A percentile compares a stretch with the other conserved stretches of the same genome.
phyloP scores from a whole-genome alignment of 164 flowering plant species.

The Annona cherimola region DNA sequence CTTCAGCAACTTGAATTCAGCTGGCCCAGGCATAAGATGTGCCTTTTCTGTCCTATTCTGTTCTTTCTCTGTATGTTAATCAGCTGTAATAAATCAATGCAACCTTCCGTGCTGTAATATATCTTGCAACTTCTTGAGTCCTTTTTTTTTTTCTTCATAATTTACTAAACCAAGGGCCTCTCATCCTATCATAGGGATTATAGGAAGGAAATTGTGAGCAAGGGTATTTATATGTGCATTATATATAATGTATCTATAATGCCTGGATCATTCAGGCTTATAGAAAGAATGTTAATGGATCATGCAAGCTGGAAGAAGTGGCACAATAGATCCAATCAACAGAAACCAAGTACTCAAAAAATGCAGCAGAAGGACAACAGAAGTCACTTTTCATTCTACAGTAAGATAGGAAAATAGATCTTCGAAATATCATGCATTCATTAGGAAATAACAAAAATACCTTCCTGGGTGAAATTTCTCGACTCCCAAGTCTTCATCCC shows the following conservation, averaged over 20 bases:
- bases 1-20: too few species aligned
- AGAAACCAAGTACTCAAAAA: neutral
- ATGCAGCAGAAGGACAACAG: neutral
- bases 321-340: neutral
- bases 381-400: neutral
- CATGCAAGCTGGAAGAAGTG: neutral
- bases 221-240: neutral
- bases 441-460: constrained; percentile 27
- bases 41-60: neutral
- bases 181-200: neutral
- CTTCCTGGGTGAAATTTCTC: constrained; percentile 70
- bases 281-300: neutral
- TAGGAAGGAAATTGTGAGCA: neutral
- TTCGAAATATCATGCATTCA: neutral
- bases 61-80: neutral
- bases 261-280: too few species aligned
- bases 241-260: neutral
- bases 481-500: constrained; percentile 98
- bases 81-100: neutral
- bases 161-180: neutral
- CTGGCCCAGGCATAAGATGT: too few species aligned
- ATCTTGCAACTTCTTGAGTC: neutral
- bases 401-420: neutral
- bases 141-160: neutral
- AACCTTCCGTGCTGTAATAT: neutral